Percentiles rank a stretch among this genome's conserved stretches.
Evolutionary conservation across 2,329 filamentous ascomycete genomes (phyloP).

Genomic region (Fusarium scirpi): DNA sequence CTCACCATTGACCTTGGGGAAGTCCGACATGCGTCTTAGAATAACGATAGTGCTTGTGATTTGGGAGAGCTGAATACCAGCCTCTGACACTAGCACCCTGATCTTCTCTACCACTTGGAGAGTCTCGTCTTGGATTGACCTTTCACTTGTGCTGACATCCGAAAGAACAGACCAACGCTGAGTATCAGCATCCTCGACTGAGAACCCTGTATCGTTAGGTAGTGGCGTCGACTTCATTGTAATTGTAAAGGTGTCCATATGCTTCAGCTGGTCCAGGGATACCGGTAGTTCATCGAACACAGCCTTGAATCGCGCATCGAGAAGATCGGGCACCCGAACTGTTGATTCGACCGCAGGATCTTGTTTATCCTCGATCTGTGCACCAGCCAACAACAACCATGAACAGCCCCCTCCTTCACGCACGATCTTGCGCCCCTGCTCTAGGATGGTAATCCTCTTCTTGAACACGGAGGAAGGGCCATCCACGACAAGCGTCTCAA

Average conservation of each 20-base stretch:
- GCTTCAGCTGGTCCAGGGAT: conserved; percentile 16
- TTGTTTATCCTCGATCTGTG: conserved; percentile 63
- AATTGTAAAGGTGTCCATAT: conserved; percentile 11
- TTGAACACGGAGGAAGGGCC: conserved; percentile 81
- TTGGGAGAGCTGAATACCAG: conserved; percentile 47
- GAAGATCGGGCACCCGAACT: conserved; percentile 70
- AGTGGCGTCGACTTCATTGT: conserved; percentile 5
- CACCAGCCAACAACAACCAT: conserved; percentile 73
- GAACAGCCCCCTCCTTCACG: conserved; percentile 80
- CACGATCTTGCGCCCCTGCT: conserved; percentile 64
- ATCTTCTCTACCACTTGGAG: conserved; percentile 61
- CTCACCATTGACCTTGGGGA: conserved; percentile 77
- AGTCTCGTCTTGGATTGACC: conserved; percentile 62
- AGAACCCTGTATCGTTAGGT: conserved; percentile 12
- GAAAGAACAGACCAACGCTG: conserved; percentile 57
- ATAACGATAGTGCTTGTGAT: conserved; percentile 74
- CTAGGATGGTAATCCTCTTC: conserved; percentile 72
- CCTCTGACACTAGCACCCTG: conserved; percentile 53
- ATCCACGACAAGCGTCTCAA: conserved; percentile 89
- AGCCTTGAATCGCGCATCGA: conserved; percentile 71
- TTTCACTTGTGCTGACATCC: conserved; percentile 33
- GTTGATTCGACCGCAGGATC: conserved; percentile 29
- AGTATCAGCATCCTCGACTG: conserved; percentile 37
- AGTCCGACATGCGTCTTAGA: conserved; percentile 83
- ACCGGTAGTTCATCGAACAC: conserved; percentile 53